Base-by-base conservation (phyloP, 495 filamentous ascomycete genomes). In the Neurospora sp. region DNA sequence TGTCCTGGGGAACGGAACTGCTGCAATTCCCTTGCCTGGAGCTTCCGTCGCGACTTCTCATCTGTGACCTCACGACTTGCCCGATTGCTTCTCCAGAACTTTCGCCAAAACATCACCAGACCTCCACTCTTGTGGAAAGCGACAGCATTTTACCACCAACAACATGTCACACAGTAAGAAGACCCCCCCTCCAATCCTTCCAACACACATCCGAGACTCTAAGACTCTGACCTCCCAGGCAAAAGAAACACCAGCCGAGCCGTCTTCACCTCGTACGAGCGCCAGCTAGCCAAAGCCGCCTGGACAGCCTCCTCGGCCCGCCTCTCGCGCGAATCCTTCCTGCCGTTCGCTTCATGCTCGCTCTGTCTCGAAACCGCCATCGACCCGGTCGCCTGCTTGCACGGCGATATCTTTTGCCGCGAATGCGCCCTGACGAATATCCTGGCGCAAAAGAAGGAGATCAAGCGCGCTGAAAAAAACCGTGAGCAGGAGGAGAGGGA, bases 201-300 rank as follows among this genome's bases (percentile, higher is more conserved):
- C 4, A 39, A 39, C 31, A 69, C 53, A 20, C 11, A 70, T 20
- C 39, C 40, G 7, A 70, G n/a, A 74, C 31, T 31, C 68, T 65
- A 46, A 73, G 61, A 68, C 12, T n/a, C 78, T 78, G 74, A 81
- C 74, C 44, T 39, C 44, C 39, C 75, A 91, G 89, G 90, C 81
- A 97, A 98, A 86, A 91, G 95, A 75, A 98, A 99, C 85, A 98
- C 96, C 69, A 96, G 94, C 71, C 92, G 97, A 59, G 91, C 96
- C 22, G 93, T 97, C 82, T 99, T 98, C 86, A 98, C 96, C 73
- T 90, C 94, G 69, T 89, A 97, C 82, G 96, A 99, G 83, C 91
- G 96, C 69, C 85, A 86, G 71, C 88, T 93, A 42, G 91, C 97
- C 41, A 91, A 92, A 77, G 82, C 86, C 31, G 88, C 88, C 71